Percentiles rank a stretch among this genome's conserved stretches.
Evolutionary conservation across 208 protist species (phyloP).

Genomic region (Spongospora subterranea): DNA sequence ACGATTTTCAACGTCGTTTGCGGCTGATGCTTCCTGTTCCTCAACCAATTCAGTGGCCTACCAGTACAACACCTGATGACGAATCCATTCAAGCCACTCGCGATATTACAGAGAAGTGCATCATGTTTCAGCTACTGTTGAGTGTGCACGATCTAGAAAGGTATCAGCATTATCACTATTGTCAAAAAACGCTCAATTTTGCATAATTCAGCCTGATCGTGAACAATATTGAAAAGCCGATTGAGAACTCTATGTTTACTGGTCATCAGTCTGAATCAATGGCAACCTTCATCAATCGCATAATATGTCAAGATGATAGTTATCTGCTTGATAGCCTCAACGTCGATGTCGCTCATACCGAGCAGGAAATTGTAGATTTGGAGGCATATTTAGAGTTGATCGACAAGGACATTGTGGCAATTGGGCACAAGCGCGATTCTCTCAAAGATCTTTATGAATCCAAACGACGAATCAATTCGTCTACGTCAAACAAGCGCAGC

Average conservation of each 20-base stretch:
- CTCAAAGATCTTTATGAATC: too few species aligned
- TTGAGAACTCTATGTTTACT: background rate
- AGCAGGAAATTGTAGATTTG: background rate
- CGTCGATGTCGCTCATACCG: background rate
- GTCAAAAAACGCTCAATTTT: too few species aligned
- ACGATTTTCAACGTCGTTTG: background rate
- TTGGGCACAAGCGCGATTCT: too few species aligned
- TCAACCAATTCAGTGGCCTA: background rate
- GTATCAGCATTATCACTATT: too few species aligned
- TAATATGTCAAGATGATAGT: background rate
- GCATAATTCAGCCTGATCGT: background rate
- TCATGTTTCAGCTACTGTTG: background rate
- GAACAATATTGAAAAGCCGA: background rate
- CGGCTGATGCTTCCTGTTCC: background rate
- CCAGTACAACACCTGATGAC: background rate
- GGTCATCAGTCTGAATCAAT: background rate
- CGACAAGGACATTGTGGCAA: too few species aligned
- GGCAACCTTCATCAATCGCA: background rate
- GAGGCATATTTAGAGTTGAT: too few species aligned
- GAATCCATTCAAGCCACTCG: background rate
- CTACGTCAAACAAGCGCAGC: too few species aligned
- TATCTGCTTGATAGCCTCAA: background rate
- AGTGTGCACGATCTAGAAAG: slow-evolving; percentile 1
- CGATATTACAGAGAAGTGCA: background rate
- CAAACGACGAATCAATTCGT: too few species aligned